These are phyloP conservation scores for Xylaria sp. DNA, from an alignment of 2,329 filamentous ascomycete genomes.

Conservation along the genomic window DNA sequence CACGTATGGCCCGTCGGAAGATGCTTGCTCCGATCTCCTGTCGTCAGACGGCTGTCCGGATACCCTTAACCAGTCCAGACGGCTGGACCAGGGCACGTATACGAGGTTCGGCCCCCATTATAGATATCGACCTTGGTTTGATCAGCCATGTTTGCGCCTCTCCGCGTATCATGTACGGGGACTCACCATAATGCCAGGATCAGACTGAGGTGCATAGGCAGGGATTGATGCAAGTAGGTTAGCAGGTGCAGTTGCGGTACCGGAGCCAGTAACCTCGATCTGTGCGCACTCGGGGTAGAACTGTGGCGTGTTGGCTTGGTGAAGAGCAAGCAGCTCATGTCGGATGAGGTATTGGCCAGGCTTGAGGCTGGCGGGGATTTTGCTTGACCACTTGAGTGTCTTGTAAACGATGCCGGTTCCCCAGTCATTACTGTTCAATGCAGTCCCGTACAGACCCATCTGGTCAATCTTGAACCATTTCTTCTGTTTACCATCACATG, in stretches of 20 bases:
- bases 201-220: slow-evolving; percentile 49
- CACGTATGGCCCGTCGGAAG: background rate
- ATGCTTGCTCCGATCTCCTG: background rate
- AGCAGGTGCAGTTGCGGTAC: slow-evolving; percentile 49
- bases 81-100: slow-evolving; percentile 53
- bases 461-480: slow-evolving; percentile 67
- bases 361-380: slow-evolving; percentile 54
- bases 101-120: slow-evolving; percentile 49
- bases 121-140: slow-evolving; percentile 53
- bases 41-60: no score
- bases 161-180: background rate
- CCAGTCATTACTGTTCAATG: slow-evolving; percentile 53
- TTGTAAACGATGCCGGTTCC: slow-evolving; percentile 53
- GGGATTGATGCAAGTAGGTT: slow-evolving; percentile 53
- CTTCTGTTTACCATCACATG: slow-evolving; percentile 57
- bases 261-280: slow-evolving; percentile 55
- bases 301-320: slow-evolving; percentile 50
- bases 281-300: slow-evolving; percentile 65
- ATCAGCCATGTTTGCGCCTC: slow-evolving; percentile 11
- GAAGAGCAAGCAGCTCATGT: slow-evolving; percentile 62
- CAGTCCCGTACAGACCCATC: slow-evolving; percentile 53
- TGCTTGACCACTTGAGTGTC: slow-evolving; percentile 55
- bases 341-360: slow-evolving; percentile 62
- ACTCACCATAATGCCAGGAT: slow-evolving; percentile 55
- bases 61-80: slow-evolving; percentile 52